Evolutionary conservation across 225 moss, liverwort and hornwort species (phyloP).

Genomic region (Marchantia paleacea): DNA sequence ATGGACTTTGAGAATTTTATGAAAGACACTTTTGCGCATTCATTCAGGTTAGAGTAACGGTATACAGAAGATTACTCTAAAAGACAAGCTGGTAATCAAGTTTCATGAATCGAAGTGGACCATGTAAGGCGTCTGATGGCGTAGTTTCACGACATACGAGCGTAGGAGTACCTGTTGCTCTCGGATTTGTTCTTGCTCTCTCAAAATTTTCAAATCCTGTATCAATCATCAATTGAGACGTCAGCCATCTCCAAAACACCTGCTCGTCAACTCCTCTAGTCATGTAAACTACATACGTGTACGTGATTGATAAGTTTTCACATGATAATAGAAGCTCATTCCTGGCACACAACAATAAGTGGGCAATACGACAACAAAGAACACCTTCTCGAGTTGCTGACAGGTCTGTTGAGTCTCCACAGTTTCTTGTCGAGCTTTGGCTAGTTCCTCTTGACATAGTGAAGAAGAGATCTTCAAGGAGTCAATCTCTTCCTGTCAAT

Average conservation of each 20-base stretch:
- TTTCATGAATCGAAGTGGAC: neutral
- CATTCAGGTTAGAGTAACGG: neutral
- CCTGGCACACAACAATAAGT: neutral
- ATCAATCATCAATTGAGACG: neutral
- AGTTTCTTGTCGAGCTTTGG: slow-evolving; percentile 66
- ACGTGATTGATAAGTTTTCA: neutral
- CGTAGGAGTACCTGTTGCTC: slow-evolving; percentile 62
- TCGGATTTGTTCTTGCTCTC: slow-evolving; percentile 72
- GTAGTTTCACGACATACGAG: neutral
- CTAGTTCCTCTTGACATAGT: slow-evolving; percentile 68
- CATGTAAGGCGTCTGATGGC: neutral
- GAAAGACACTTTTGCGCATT: neutral
- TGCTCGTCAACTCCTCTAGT: no score
- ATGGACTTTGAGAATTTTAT: neutral
- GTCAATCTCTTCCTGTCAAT: slow-evolving; percentile 64
- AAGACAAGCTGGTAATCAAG: neutral
- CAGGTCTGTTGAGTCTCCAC: slow-evolving; percentile 66
- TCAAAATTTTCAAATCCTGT: slow-evolving; percentile 72
- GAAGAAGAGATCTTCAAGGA: slow-evolving; percentile 52
- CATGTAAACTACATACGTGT: neutral
- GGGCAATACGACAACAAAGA: neutral
- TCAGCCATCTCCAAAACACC: neutral
- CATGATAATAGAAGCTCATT: no score
- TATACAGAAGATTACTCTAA: neutral
- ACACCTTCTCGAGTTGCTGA: slow-evolving; percentile 78